phyloP scores from a whole-genome alignment of 2,329 filamentous ascomycete species.

The Hypoxylon sp. region DNA sequence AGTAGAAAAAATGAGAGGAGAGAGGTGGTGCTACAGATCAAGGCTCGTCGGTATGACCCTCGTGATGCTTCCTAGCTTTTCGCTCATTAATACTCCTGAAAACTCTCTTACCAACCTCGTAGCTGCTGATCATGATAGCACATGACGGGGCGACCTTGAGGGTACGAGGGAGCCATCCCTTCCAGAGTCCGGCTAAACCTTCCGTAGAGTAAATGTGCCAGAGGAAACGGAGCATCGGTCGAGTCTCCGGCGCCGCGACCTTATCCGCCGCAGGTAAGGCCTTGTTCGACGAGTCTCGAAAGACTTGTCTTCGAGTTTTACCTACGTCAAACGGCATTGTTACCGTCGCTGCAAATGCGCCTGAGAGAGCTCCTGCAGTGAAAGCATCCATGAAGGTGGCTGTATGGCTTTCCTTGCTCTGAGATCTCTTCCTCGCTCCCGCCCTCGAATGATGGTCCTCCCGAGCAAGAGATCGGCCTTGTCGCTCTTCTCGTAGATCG shows the following conservation, averaged over 20 bases:
- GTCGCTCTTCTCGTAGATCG: slow-evolving; percentile 72
- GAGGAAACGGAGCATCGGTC: slow-evolving; percentile 85
- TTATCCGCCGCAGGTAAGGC: slow-evolving; percentile 49
- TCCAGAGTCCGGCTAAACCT: slow-evolving; percentile 85
- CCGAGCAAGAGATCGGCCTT: slow-evolving; percentile 59
- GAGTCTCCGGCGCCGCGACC: slow-evolving; percentile 75
- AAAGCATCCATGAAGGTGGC: slow-evolving; percentile 92
- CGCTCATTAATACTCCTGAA: slow-evolving; percentile 81
- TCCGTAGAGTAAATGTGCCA: slow-evolving; percentile 92
- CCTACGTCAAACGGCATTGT: slow-evolving; percentile 98
- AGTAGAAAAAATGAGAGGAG: slow-evolving; percentile 42
- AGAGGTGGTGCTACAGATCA: slow-evolving; percentile 39
- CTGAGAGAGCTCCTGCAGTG: slow-evolving; percentile 85
- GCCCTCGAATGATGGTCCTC: slow-evolving; percentile 57
- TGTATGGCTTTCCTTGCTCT: slow-evolving; percentile 78
- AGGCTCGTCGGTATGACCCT: slow-evolving; percentile 30
- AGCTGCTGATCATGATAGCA: slow-evolving; percentile 99
- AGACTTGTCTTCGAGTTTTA: slow-evolving; percentile 94
- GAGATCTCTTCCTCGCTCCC: slow-evolving; percentile 67
- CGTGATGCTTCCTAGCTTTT: slow-evolving; percentile 50
- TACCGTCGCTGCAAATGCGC: slow-evolving; percentile 86
- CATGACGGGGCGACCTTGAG: slow-evolving; percentile 96
- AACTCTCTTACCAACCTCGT: slow-evolving; percentile 93
- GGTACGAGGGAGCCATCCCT: slow-evolving; percentile 90
- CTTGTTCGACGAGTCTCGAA: slow-evolving; percentile 67